Base-by-base conservation (phyloP, 2,329 filamentous ascomycete genomes). In the Nannizziopsis barbatae region DNA sequence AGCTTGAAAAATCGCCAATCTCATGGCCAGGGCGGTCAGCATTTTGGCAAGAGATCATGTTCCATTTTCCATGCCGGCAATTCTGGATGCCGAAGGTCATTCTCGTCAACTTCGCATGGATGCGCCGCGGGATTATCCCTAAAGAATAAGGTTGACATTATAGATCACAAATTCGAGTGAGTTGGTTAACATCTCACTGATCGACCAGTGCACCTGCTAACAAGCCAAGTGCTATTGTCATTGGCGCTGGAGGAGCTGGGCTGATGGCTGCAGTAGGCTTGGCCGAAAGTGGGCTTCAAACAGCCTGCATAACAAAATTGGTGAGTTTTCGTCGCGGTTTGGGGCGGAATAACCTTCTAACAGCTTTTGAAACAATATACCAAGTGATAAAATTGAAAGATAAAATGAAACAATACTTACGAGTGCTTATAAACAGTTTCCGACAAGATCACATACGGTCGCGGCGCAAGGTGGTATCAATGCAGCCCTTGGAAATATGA, bases 401-500 rank as follows among this genome's bases (percentile, higher is more conserved):
- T n/a, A 14, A 17, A 14, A 37, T 14, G 35, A 14, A 37, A 17
- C 9, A 37, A 37, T 17, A 17, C n/a, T 14, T 14, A 14, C n/a
- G 9, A 9, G 6, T 33, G 17, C 20, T 33, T 51, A 17, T 17
- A 27, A 33, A 42, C 36, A 56, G 55, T 55, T 57, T 37, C 54
- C 55, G 18, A 57, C 54, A 2, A 52, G 54, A 33, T 57, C 55
- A 18, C 54, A 57, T 36, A 57, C 54, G 3, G 52, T 52, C 7
- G 52, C 52, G 27, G 75, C 75, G 7, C 75, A 78, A 60, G 75
- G 75, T 11, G 75, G 75, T 5, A 77, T 77, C 59, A 68, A 68
- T 50, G 66, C 66, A 51, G 65, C 66, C 41, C 63, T 68, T 54
- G 66, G 65, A 61, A 68, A 68, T 74, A 95, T 95, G 89, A 88